Evolutionary conservation across 345 rosid species (phyloP), one percentile per base, ranked within the genome.

Genomic region (Melastoma malabathricum): DNA sequence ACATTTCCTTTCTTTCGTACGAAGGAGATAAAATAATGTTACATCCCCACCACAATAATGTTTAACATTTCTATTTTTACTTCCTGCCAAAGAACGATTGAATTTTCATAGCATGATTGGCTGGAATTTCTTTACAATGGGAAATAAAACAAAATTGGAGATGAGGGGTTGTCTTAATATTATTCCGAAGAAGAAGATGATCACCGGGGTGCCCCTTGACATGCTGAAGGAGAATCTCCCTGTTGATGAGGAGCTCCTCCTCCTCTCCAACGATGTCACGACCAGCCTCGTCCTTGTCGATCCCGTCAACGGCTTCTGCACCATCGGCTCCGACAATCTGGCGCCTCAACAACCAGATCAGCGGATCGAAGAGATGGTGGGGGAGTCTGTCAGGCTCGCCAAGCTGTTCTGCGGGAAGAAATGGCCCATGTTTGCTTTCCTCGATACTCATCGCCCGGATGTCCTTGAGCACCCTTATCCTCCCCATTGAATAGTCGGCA

Each of bases 381-480:
- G 77, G 39, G 96, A 92, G 61, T 68, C 80, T 0, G 81, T 43
- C 54, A 74, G 65, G 63, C 72, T 87, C 60, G 84, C 89, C 3
- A 59, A 67, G 65, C 53, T 44, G 3, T 87, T 92, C 60, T 84
- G 84, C 50, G 58, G 70, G 49, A 80, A 66, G 47, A 72, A 80
- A 29, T 87, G 87, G 98, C 90, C 97, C 2, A 75, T 92, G 47
- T 75, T 84, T 3, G 90, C 95, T 12, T 87, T 92, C 59, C 58
- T 84, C 0, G 98, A 92, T 64, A 39, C 89, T 18, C 96, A 84
- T 68, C 81, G 75, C 69, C 96, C 89, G 10, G 93, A 84, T 64
- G 58, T 87, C 38, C 95, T 83, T 0, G 96, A 92, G 73, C 71
- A 45, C 13, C 95, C 93, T 0, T 92, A 79, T 48, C 96, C 96